These are phyloP conservation scores for Populus davidiana DNA, from an alignment of 345 rosid species.

Conservation along the genomic window DNA sequence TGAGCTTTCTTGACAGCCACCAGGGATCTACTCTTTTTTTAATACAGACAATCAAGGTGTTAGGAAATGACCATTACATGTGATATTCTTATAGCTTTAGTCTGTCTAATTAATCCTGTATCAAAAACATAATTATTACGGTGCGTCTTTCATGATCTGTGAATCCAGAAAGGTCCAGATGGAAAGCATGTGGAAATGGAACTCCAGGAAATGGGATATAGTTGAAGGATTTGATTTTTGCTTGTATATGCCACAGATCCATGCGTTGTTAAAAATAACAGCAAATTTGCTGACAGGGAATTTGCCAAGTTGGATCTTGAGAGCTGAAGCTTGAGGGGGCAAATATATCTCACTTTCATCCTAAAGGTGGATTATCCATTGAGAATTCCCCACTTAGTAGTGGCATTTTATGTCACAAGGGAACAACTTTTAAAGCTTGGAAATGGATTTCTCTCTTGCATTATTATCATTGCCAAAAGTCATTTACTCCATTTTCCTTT, in stretches of 20 bases:
- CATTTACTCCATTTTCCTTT: conserved; percentile 12
- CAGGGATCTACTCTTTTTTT: conserved; percentile 1
- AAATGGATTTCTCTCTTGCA: background rate
- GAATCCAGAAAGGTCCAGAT: conserved; percentile 28
- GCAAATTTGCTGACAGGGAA: conserved; percentile 19
- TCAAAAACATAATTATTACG: conserved; percentile 32
- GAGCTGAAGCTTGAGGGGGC: background rate
- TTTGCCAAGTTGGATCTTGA: conserved; percentile 28
- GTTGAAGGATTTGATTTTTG: conserved; percentile 18
- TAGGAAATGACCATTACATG: conserved; percentile 28
- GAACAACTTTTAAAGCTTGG: background rate
- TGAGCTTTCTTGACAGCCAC: conserved; percentile 22
- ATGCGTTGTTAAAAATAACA: conserved; percentile 14
- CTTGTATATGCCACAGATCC: conserved; percentile 11
- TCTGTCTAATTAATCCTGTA: conserved; percentile 13
- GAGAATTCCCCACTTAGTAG: conserved; percentile 29
- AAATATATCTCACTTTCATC: background rate
- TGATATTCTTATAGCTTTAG: conserved; percentile 5
- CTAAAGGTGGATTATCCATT: conserved; percentile 30
- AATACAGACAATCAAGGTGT: background rate
- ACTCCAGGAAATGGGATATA: conserved; percentile 10
- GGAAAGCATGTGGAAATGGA: conserved; percentile 33
- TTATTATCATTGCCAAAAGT: conserved; percentile 1
- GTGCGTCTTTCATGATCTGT: conserved; percentile 23
- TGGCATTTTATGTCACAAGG: conserved; percentile 7